Evolutionary conservation across 2,329 filamentous ascomycete genomes (phyloP), one percentile per base, ranked within the genome.

Genomic region (Beauveria scarabaeidicola): DNA sequence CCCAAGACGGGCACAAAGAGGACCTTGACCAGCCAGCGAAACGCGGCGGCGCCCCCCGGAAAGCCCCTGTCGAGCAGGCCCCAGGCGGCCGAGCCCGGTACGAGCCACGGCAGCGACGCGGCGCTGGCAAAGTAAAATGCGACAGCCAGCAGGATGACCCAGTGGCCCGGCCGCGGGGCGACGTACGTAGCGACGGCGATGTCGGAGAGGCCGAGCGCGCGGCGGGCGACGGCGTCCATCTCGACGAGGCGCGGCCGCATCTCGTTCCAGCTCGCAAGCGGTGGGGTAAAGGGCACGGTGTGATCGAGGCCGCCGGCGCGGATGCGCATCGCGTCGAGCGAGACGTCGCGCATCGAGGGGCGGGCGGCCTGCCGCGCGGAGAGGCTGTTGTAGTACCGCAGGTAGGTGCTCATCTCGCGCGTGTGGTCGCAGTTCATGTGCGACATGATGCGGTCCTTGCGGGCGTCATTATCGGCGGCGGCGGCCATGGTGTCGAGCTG

Each of bases 391-490:
- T 85, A 91, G 72, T 91, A 83, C 64, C 85, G 85, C n/a, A 95
- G 82, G 73, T 92, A 96, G 69, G 88, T 81, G 60, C 82, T 76
- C 53, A 96, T 84, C 61, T 90, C 90, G 66, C 84, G 81, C 55
- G 80, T 77, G 75, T 96, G 93, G 72, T 93, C 88, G 47, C 78
- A 77, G 75, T 97, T 96, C 90, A 97, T 94, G 77, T 97, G 92
- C 38, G 78, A 78, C 69, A 93, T 82, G 71, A 77, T 76, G 65
- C 74, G 72, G 43, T 66, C 64, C 51, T 69, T 72, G 61, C 68
- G 65, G 40, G 66, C 67, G 52, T 66, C 66, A 23, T 72, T 69
- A n/a, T 65, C 53, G 19, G 23, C 43, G 7, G 21, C 27, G 43
- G 29, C 23, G 8, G 52, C 58, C 58, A 60, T 60, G 25, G 1